Percentiles rank a stretch among this genome's conserved stretches.
Conservation (phyloP, 2,329 filamentous ascomycete genomes). For the Periconia sp. region DNA sequence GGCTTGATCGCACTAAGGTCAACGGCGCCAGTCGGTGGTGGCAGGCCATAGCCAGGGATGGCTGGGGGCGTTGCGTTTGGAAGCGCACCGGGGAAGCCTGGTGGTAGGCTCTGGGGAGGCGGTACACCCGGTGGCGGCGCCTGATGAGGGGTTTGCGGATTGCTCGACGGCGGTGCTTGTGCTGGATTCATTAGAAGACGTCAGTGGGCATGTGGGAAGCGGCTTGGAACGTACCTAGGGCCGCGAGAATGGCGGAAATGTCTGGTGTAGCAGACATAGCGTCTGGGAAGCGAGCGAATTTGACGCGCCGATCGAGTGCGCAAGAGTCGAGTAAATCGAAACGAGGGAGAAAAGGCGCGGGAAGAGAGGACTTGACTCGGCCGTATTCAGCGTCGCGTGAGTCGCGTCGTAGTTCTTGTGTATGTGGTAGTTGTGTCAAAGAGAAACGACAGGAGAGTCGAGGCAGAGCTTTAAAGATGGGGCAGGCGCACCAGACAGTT, state of each 20-base stretch:
- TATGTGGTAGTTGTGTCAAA: too few species aligned
- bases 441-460: too few species aligned
- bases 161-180: too few species aligned
- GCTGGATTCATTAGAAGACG: too few species aligned
- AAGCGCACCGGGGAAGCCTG: conserved; percentile 52
- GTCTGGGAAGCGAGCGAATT: conserved; percentile 5
- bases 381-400: too few species aligned
- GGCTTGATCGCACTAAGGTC: conserved; percentile 83
- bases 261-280: conserved; percentile 45
- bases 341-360: neutral
- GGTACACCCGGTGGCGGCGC: conserved; percentile 47
- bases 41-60: conserved; percentile 58
- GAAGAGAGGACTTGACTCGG: too few species aligned
- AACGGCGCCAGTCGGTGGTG: conserved; percentile 77
- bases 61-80: conserved; percentile 50
- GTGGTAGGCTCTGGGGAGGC: conserved; percentile 51
- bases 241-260: conserved; percentile 47
- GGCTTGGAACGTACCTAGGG: conserved; percentile 37
- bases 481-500: too few species aligned
- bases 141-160: conserved; percentile 54
- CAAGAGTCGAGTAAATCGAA: neutral
- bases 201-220: neutral
- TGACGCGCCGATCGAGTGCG: neutral
- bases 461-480: too few species aligned
- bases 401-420: too few species aligned